Conservation (phyloP, 768 basidiomycete genomes). For the Trametes cinnabarina region DNA sequence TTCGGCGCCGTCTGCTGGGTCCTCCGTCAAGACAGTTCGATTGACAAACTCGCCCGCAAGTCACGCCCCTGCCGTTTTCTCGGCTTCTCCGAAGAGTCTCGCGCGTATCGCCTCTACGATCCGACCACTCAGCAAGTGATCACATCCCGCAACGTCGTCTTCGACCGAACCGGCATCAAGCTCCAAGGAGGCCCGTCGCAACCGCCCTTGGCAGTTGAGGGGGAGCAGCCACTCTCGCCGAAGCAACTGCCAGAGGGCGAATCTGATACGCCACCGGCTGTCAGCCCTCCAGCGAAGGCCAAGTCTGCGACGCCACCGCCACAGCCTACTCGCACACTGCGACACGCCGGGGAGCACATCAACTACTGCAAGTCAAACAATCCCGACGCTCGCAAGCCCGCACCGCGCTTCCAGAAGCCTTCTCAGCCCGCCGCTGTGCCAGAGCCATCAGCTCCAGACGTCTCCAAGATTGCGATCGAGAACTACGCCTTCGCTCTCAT, state of each 20-base stretch:
- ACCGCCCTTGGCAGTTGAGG: not conserved
- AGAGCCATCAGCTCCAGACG: not conserved
- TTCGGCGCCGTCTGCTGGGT: slow-evolving; percentile 22
- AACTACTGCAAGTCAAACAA: not conserved
- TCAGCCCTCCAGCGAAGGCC: no score
- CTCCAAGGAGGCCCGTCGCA: no score
- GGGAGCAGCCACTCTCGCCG: not conserved
- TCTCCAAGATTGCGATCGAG: not conserved
- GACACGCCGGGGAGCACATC: not conserved
- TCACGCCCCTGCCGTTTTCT: slow-evolving; percentile 29
- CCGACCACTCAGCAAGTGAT: not conserved
- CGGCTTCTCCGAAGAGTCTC: slow-evolving; percentile 31
- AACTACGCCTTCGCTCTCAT: not conserved
- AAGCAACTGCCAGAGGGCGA: not conserved
- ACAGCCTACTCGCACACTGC: not conserved
- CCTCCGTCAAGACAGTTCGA: not conserved
- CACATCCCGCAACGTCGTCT: slow-evolving; percentile 7
- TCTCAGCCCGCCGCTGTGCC: not conserved
- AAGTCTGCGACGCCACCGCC: not conserved
- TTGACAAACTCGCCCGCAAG: slow-evolving; percentile 18
- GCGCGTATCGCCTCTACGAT: slow-evolving; percentile 9
- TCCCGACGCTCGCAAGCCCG: not conserved
- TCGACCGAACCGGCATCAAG: not conserved
- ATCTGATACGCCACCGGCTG: not conserved
- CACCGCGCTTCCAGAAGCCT: not conserved